Base-by-base conservation (phyloP, 805 yeast species). In the Cephaloascus fragrans region DNA sequence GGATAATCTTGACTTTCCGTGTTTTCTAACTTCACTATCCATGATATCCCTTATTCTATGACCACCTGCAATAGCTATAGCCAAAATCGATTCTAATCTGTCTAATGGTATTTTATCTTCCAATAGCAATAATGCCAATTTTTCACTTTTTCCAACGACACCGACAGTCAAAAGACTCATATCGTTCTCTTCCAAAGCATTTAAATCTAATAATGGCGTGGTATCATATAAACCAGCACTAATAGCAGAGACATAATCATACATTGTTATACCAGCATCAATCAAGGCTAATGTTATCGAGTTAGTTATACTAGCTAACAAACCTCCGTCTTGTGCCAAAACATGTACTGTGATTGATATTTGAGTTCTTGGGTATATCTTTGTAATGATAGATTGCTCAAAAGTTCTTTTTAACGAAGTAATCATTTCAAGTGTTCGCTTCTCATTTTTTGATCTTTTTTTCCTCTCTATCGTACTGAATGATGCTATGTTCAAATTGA, bases 211-310 rank as follows among this genome's bases (percentile, higher is more conserved):
- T 41, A 93, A 62, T 12, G 96, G 88, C 4, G 68, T 61, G 34
- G 75, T 79, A 48, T 86, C 95, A 50, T 77, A 80, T 17, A 85
- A 59, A 0, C 97, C 97, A 4, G 88, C 83, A 20, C 82, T 72
- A 14, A 86, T 73, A 1, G 95, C 78, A 40, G 87, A 75, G 14
- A 90, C 82, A 54, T 86, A 89, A 55, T 93, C 97, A 53, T 82
- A 83, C 82, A 93, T 80, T 4, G 96, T 83, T 35, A 93, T 80
- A 37, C 97, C 97, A 2, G 97, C 97, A 60, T 93, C 97, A 26
- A 93, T 77, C 34, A 93, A 67, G 0, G 96, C 97, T 49, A 93
- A 63, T 1, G 96, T 86, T 34, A 85, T 75, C 8, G 97, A 85
- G 55, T 93, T 93, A 34, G 86, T 70, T 47, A 93, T 76, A 1